Evolutionary conservation across 768 basidiomycete genomes (phyloP).

Genomic region (Chalciporus sphaerocephalus): DNA sequence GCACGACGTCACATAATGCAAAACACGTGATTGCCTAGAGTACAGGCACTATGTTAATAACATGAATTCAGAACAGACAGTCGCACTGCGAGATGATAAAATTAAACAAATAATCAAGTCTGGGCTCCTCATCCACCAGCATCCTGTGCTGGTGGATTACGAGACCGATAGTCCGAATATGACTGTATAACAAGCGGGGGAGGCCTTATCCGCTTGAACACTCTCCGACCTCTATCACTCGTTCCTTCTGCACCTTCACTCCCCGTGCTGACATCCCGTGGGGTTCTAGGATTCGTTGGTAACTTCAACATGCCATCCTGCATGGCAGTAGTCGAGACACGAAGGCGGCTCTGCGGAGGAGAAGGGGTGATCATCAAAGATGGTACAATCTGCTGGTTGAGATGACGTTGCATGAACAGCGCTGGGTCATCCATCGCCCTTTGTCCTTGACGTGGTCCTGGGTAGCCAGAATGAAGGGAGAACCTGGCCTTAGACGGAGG

Average conservation of each 20-base stretch:
- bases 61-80: neutral
- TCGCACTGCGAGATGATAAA: conserved; percentile 4
- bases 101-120: neutral
- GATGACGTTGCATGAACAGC: neutral
- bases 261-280: conserved; percentile 29
- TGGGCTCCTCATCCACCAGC: conserved; percentile 13
- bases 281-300: conserved; percentile 24
- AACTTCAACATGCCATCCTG: conserved; percentile 23
- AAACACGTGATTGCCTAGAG: conserved; percentile 19
- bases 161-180: conserved; percentile 6
- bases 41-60: no score
- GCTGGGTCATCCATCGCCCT: neutral
- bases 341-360: conserved; percentile 9
- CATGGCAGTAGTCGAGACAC: conserved; percentile 10
- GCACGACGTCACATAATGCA: neutral
- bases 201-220: conserved; percentile 40
- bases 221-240: conserved; percentile 17
- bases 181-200: conserved; percentile 34
- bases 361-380: conserved; percentile 22
- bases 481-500: neutral
- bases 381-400: conserved; percentile 6
- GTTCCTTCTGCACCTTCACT: conserved; percentile 10
- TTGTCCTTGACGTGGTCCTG: conserved; percentile 2
- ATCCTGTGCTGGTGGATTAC: conserved; percentile 10
- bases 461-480: neutral